phyloP scores from a whole-genome alignment of 352 stramenopile genomes.

The Pythium folliculosum region DNA sequence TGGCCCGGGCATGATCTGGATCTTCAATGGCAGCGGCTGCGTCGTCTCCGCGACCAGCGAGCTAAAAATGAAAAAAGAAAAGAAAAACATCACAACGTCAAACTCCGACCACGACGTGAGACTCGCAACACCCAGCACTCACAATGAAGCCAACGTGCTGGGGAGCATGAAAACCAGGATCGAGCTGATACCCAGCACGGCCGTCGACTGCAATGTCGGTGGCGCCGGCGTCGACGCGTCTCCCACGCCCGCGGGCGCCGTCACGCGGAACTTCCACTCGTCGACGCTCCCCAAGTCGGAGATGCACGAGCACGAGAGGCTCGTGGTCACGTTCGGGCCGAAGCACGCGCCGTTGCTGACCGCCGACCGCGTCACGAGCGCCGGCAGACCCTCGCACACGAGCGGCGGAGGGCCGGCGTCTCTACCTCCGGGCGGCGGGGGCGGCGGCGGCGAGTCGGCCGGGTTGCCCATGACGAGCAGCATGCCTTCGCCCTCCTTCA shows the following conservation, averaged over 20 bases:
- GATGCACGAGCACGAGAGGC: slow-evolving; percentile 18
- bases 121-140: neutral
- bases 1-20: slow-evolving; percentile 2
- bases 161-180: slow-evolving; percentile 14
- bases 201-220: neutral
- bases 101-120: neutral
- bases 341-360: slow-evolving; percentile 21
- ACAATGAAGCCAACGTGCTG: slow-evolving; percentile 12
- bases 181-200: slow-evolving; percentile 6
- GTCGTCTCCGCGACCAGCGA: slow-evolving; percentile 6
- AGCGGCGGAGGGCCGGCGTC: neutral
- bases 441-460: slow-evolving; percentile 1
- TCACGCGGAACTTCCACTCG: slow-evolving; percentile 15
- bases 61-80: neutral
- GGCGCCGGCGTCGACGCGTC: neutral
- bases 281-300: neutral
- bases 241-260: neutral
- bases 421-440: slow-evolving; percentile 1
- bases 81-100: no score
- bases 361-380: slow-evolving; percentile 6
- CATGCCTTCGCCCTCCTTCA: neutral
- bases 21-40: slow-evolving; percentile 11
- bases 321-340: slow-evolving; percentile 10
- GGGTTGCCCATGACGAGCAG: slow-evolving; percentile 20
- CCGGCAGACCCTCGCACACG: slow-evolving; percentile 16